A percentile compares a stretch with the other conserved stretches of the same genome.
Conservation (phyloP, 352 stramenopile genomes). For the Phytopythium helicoides region DNA sequence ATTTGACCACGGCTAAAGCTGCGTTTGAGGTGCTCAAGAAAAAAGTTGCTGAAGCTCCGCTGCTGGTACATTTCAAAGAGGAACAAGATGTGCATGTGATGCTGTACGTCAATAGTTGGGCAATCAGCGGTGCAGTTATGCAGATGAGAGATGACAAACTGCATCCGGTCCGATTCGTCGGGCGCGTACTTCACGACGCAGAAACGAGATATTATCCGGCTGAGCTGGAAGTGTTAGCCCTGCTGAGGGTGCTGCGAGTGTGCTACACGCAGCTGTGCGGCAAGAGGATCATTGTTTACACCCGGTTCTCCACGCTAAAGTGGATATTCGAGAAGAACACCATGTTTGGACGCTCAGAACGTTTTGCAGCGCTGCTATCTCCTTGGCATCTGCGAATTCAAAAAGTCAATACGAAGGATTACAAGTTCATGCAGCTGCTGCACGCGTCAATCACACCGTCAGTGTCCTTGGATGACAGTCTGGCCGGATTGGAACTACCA, state of each 20-base stretch:
- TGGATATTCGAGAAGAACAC: slow-evolving; percentile 16
- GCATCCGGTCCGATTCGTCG: slow-evolving; percentile 10
- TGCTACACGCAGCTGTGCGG: slow-evolving; percentile 7
- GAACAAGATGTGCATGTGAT: slow-evolving; percentile 8
- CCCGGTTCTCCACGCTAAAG: slow-evolving; percentile 13
- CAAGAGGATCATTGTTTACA: slow-evolving; percentile 11
- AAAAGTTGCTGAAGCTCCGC: slow-evolving; percentile 5
- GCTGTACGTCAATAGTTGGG: slow-evolving; percentile 18
- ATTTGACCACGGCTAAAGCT: too few relatives aligned
- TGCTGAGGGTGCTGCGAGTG: slow-evolving; percentile 6
- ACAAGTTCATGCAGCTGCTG: slow-evolving; percentile 3
- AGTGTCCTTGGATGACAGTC: slow-evolving; percentile 5
- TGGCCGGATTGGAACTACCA: slow-evolving; percentile 2
- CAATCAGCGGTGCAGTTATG: slow-evolving; percentile 10
- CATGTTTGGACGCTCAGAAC: slow-evolving; percentile 5
- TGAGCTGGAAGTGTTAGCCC: slow-evolving; percentile 13
- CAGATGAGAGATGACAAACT: slow-evolving; percentile 9
- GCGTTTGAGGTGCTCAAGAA: slow-evolving; percentile 14
- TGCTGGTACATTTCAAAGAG: slow-evolving; percentile 11
- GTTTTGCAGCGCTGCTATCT: slow-evolving; percentile 14
- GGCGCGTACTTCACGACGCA: slow-evolving; percentile 4
- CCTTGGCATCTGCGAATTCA: slow-evolving; percentile 7
- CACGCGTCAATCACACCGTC: slow-evolving; percentile 8
- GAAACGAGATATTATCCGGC: too few relatives aligned
- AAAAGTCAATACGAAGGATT: slow-evolving; percentile 1